These are phyloP conservation scores for Monilinia aucupariae DNA, from an alignment of 2,329 filamentous ascomycete genomes.

Conservation along the genomic window DNA sequence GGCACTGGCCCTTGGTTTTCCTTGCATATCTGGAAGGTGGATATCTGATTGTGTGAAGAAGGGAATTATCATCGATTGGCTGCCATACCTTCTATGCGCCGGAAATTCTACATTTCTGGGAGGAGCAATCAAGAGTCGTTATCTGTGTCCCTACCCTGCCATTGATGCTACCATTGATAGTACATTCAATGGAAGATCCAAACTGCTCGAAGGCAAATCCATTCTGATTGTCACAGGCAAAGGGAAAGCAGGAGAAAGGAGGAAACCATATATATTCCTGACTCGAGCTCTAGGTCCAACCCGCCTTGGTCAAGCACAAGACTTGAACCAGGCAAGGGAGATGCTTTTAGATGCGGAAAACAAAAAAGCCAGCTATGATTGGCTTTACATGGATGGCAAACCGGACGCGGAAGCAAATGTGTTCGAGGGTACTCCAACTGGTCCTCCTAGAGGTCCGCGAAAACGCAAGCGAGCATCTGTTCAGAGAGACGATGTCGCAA, in stretches of 20 bases:
- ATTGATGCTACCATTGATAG: slow-evolving; percentile 49
- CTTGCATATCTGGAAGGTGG: slow-evolving; percentile 81
- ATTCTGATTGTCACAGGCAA: slow-evolving; percentile 69
- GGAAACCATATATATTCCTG: slow-evolving; percentile 73
- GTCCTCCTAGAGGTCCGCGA: slow-evolving; percentile 35
- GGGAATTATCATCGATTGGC: slow-evolving; percentile 63
- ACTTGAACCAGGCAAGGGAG: slow-evolving; percentile 58
- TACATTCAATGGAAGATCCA: slow-evolving; percentile 55
- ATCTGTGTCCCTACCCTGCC: slow-evolving; percentile 56
- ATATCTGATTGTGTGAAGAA: slow-evolving; percentile 64
- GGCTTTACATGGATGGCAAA: slow-evolving; percentile 70
- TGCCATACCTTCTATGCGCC: slow-evolving; percentile 76
- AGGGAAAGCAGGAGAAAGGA: slow-evolving; percentile 55
- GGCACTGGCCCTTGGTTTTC: slow-evolving; percentile 81
- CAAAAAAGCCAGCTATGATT: slow-evolving; percentile 54
- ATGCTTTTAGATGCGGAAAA: slow-evolving; percentile 48
- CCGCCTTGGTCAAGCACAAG: slow-evolving; percentile 58
- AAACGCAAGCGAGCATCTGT: slow-evolving; percentile 42
- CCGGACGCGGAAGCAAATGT: slow-evolving; percentile 42
- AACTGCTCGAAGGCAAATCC: slow-evolving; percentile 56
- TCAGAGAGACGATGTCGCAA: slow-evolving; percentile 32
- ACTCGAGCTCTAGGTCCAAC: slow-evolving; percentile 71
- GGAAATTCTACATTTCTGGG: slow-evolving; percentile 73
- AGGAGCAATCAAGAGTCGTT: slow-evolving; percentile 71
- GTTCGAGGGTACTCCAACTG: slow-evolving; percentile 27